Conservation (phyloP, 768 basidiomycete species). For the Gautieria morchelliformis region DNA sequence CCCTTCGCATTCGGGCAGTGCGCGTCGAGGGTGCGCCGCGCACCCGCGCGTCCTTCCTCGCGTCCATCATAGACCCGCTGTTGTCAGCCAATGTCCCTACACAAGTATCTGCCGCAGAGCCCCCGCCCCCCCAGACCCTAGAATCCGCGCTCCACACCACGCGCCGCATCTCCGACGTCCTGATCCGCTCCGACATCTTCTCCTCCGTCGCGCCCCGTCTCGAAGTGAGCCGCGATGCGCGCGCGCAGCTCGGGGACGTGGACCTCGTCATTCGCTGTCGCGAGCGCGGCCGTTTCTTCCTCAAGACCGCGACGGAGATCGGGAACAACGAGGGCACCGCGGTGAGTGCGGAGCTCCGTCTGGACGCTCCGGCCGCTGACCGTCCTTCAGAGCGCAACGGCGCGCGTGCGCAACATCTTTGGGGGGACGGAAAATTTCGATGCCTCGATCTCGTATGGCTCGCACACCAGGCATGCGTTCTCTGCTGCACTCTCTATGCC, state of each 20-base stretch:
- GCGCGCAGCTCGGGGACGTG: slow-evolving; percentile 52
- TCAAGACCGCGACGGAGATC: slow-evolving; percentile 82
- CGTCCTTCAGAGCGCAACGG: slow-evolving; percentile 55
- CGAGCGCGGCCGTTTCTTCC: slow-evolving; percentile 66
- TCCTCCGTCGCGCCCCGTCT: slow-evolving; percentile 52
- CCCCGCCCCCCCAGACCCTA: slow-evolving; percentile 34
- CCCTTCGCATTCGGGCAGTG: slow-evolving; percentile 63
- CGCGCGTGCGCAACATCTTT: slow-evolving; percentile 76
- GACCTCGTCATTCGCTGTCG: slow-evolving; percentile 61
- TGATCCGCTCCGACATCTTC: slow-evolving; percentile 75
- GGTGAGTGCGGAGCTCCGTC: slow-evolving; percentile 36
- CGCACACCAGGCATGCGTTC: slow-evolving; percentile 78
- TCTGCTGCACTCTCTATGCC: slow-evolving; percentile 59
- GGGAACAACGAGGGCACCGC: slow-evolving; percentile 91
- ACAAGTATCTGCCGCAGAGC: slow-evolving; percentile 10
- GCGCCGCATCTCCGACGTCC: slow-evolving; percentile 50
- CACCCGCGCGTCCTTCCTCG: slow-evolving; percentile 76
- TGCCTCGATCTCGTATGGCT: slow-evolving; percentile 74
- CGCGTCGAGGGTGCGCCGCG: slow-evolving; percentile 67
- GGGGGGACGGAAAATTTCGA: slow-evolving; percentile 87
- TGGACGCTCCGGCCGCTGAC: not conserved
- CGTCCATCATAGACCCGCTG: slow-evolving; percentile 66
- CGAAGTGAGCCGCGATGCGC: slow-evolving; percentile 42
- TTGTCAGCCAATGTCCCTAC: slow-evolving; percentile 17
- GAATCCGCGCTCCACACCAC: slow-evolving; percentile 64